Conservation (phyloP, 345 rosid genomes). For the Viola odorata region DNA sequence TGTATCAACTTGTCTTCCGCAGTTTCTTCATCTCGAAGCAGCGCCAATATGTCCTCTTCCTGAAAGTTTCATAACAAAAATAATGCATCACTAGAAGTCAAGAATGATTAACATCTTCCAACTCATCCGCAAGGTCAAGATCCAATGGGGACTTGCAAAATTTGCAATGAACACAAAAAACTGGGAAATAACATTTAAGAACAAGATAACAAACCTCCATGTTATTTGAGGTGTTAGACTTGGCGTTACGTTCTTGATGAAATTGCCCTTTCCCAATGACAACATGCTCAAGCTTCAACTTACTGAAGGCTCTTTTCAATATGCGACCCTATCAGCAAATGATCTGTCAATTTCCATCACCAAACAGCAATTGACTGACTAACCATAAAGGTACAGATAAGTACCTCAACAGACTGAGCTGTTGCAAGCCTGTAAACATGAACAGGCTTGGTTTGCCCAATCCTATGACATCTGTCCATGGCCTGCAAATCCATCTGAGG, state of each 20-base stretch:
- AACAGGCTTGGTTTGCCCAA: conserved; percentile 99
- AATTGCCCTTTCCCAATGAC: conserved; percentile 92
- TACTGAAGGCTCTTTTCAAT: conserved; percentile 80
- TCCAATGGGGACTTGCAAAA: not conserved
- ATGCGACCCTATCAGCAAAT: conserved; percentile 61
- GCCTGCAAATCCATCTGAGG: conserved; percentile 99
- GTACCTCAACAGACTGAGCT: conserved; percentile 88
- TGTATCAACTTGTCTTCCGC: conserved; percentile 89
- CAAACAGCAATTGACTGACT: not conserved
- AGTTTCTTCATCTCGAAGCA: conserved; percentile 71
- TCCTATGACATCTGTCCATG: conserved; percentile 98
- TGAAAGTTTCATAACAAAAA: conserved; percentile 18
- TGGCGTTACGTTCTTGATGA: conserved; percentile 63
- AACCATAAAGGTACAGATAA: not conserved
- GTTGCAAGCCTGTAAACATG: conserved; percentile 95
- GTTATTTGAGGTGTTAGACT: conserved; percentile 17
- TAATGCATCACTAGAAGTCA: not conserved
- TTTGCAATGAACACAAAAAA: not conserved
- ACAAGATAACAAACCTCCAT: conserved; percentile 40
- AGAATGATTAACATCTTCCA: not conserved
- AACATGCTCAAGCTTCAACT: conserved; percentile 95
- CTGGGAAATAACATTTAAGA: not conserved
- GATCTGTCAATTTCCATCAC: conserved; percentile 9
- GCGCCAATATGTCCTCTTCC: conserved; percentile 78
- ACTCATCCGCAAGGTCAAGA: not conserved